Evolutionary conservation across 768 basidiomycete genomes (phyloP).

Genomic region (Hericium erinaceus): DNA sequence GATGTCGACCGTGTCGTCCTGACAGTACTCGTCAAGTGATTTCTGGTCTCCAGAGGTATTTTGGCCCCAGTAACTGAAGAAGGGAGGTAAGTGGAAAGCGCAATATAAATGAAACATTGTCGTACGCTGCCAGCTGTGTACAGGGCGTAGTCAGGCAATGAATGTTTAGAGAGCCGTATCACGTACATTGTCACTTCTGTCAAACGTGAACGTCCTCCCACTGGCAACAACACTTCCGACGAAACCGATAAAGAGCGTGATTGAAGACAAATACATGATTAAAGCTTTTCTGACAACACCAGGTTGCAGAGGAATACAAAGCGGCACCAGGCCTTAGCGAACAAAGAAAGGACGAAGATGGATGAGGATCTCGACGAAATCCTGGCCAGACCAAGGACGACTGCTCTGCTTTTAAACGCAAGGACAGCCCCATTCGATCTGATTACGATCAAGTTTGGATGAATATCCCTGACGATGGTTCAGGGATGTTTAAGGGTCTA

Average conservation of each 20-base stretch:
- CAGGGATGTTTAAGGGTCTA: too few species aligned
- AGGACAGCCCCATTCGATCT: too few species aligned
- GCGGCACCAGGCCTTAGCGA: too few species aligned
- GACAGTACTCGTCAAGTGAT: neutral
- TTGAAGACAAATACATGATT: neutral
- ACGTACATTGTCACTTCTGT: neutral
- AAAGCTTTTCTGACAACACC: neutral
- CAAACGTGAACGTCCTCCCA: neutral
- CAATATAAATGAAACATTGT: neutral
- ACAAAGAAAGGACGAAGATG: too few species aligned
- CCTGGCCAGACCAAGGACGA: too few species aligned
- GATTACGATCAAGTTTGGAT: too few species aligned
- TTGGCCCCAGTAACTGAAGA: neutral
- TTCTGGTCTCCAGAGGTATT: neutral
- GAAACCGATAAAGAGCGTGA: neutral
- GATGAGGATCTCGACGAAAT: too few species aligned
- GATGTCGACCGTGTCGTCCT: neutral
- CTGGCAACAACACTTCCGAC: neutral
- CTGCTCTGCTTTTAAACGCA: too few species aligned
- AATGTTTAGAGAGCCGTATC: neutral
- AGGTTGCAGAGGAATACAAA: neutral
- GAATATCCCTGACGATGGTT: too few species aligned
- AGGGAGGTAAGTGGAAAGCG: neutral
- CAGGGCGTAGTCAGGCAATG: neutral
- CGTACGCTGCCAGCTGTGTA: neutral